Conservation (phyloP, 371 early-diverging fungal genomes). For the Apophysomyces variabilis region DNA sequence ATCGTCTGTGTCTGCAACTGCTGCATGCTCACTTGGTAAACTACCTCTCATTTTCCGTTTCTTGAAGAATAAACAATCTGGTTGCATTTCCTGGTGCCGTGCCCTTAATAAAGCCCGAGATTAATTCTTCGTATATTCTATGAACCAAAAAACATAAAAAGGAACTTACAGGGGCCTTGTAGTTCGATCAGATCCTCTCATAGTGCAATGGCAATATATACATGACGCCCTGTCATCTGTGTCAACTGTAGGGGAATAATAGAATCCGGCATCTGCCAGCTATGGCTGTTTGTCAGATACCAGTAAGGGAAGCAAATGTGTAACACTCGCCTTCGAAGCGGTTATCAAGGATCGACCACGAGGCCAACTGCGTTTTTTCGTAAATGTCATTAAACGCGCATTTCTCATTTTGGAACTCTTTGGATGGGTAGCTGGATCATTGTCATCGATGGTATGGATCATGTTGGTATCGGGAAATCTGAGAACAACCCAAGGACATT, state of each 20-base stretch:
- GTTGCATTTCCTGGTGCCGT: constrained; percentile 4
- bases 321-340: constrained; percentile 23
- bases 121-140: neutral
- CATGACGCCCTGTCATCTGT: constrained; percentile 24
- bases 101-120: neutral
- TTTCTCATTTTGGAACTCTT: constrained; percentile 13
- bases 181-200: constrained; percentile 15
- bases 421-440: constrained; percentile 15
- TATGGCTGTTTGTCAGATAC: neutral
- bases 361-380: constrained; percentile 34
- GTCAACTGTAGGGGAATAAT: constrained; percentile 26
- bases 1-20: neutral
- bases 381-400: constrained; percentile 37
- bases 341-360: constrained; percentile 18
- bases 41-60: neutral
- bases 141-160: neutral
- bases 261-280: constrained; percentile 44
- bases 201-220: constrained; percentile 27
- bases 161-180: constrained; percentile 25
- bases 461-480: constrained; percentile 24
- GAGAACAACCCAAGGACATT: constrained; percentile 33
- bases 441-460: neutral
- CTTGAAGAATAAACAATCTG: constrained; percentile 6
- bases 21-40: neutral
- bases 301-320: too few species aligned